Conservation (phyloP, 768 basidiomycete species). For the Tricholoma sp. region DNA sequence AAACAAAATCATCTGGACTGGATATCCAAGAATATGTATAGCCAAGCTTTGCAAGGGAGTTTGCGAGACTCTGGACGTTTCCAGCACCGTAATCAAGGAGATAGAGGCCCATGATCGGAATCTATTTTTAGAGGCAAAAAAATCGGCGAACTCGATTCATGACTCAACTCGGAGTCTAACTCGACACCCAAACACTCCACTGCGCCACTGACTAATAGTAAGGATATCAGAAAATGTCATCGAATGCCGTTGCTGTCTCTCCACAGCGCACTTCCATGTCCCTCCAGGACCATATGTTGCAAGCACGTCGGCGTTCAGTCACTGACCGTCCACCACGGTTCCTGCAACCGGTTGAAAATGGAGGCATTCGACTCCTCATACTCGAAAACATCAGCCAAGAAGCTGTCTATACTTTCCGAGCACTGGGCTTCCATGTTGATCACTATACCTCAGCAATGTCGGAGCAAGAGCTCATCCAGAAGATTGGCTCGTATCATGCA, state of each 20-base stretch:
- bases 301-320: constrained; percentile 25
- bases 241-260: constrained; percentile 50
- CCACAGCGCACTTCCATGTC: constrained; percentile 23
- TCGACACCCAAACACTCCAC: too few species aligned
- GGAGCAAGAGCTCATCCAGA: constrained; percentile 90
- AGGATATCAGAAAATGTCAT: constrained; percentile 35
- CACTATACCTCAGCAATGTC: constrained; percentile 79
- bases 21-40: constrained; percentile 88
- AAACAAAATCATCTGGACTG: constrained; percentile 72
- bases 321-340: constrained; percentile 48
- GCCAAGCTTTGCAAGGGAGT: constrained; percentile 81
- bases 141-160: too few species aligned
- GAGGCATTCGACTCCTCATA: constrained; percentile 74
- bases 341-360: constrained; percentile 80
- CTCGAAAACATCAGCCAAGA: constrained; percentile 95
- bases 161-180: too few species aligned
- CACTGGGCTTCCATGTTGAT: constrained; percentile 89
- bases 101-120: constrained; percentile 49
- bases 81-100: constrained; percentile 97
- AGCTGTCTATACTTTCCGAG: constrained; percentile 74
- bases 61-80: constrained; percentile 90
- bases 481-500: constrained; percentile 82
- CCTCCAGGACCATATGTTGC: constrained; percentile 37
- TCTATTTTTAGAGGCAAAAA: too few species aligned
- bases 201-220: too few species aligned